Conservation (phyloP, 768 basidiomycete genomes). For the Suillus tomentosus region DNA sequence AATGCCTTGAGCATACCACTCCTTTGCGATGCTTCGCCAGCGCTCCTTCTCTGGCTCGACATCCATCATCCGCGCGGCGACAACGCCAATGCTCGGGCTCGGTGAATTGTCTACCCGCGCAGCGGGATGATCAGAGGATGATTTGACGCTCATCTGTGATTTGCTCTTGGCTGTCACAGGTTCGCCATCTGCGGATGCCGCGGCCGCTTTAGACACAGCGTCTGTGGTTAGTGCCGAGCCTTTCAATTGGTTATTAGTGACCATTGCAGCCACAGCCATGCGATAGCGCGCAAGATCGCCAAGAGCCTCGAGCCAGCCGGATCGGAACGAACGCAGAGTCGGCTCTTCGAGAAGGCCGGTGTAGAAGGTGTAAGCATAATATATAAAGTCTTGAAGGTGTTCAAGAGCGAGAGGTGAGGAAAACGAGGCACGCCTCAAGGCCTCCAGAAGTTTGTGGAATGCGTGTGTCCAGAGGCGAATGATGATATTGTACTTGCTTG, state of each 20-base stretch:
- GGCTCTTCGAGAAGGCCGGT: constrained; percentile 86
- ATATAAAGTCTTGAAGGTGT: constrained; percentile 91
- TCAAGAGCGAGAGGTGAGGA: constrained; percentile 71
- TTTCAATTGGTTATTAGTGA: constrained; percentile 49
- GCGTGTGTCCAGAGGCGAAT: constrained; percentile 89
- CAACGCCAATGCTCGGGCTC: constrained; percentile 80
- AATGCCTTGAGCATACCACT: constrained; percentile 91
- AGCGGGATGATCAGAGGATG: constrained; percentile 49
- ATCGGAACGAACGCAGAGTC: constrained; percentile 65
- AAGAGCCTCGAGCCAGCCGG: constrained; percentile 93
- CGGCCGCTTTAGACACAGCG: constrained; percentile 52
- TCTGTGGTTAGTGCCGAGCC: constrained; percentile 53
- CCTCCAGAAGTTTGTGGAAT: constrained; percentile 89
- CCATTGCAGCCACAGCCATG: constrained; percentile 93
- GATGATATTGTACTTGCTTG: constrained; percentile 94
- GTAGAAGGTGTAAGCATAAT: constrained; percentile 95
- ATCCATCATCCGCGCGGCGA: constrained; percentile 78
- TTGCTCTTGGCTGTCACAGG: constrained; percentile 40
- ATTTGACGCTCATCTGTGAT: constrained; percentile 26
- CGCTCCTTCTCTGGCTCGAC: constrained; percentile 90
- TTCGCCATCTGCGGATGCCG: constrained; percentile 28
- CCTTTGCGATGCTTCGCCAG: constrained; percentile 86
- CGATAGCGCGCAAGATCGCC: constrained; percentile 95
- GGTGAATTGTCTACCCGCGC: constrained; percentile 65
- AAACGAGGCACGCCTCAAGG: constrained; percentile 83